Evolutionary conservation across 1,284 basidiomycete genomes (phyloP), one percentile per base, ranked within the genome.

Genomic region (Malassezia obtusa): DNA sequence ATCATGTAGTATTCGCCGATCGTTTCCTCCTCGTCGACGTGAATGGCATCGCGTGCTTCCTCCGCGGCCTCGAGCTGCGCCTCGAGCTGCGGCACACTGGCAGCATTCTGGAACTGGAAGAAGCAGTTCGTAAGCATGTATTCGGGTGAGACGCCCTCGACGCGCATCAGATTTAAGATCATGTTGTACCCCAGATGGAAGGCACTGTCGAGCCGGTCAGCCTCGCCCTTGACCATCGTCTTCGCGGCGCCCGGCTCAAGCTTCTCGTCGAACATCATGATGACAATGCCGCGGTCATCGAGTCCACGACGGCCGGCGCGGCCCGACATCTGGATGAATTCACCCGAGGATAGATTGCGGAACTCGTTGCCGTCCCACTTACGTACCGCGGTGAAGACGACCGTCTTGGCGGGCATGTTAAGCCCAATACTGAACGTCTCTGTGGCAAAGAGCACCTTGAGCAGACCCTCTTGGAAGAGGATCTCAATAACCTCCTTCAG

Each of bases 261-360:
- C 77, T 94, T 95, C 77, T 95, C 90, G 76, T 98, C 92, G 73
- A 87, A 89, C 94, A 99, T 98, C 89, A 99, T 89, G 70, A 99
- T 96, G 60, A 99, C 94, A 51, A 99, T 90, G 59, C 94, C 94
- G n/a, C 94, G 83, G 62, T 96, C 92, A 74, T 99, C 94, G 52
- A 98, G 78, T 40, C 94, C 94, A 77, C 94, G 84, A 72, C 94
- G 84, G 65, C 94, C 94, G 4, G 94, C 94, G 62, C 94, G 87
- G 51, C 94, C 94, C 1, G 90, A 92, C 94, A 99, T 99, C 77
- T 38, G 78, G 86, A 73, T 73, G 49, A 71, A 73, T 50, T 73
- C 71, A 46, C 71, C 71, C 43, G 64, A 66, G 17, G 63, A 61
- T 38, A 99, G 78, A 71, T 90, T 88, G 32, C 94, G 81, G 77